A percentile compares a stretch with the other conserved stretches of the same genome.
These are phyloP conservation scores for Trichoderma koningii DNA, from an alignment of 2,329 filamentous ascomycete species.

Conservation along the genomic window DNA sequence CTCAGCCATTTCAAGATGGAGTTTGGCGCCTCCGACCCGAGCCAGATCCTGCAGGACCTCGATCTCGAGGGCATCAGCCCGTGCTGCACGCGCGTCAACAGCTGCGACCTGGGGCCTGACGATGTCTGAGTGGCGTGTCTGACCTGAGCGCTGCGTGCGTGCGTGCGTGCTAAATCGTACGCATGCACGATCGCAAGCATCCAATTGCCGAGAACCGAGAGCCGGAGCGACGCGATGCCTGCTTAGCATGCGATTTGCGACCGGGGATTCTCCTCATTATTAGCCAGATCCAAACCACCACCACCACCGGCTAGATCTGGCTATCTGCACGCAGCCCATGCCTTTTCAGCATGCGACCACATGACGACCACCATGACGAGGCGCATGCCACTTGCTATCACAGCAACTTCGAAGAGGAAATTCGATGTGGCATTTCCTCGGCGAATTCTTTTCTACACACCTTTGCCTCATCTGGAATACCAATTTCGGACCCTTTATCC, in stretches of 20 bases:
- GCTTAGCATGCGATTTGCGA: constrained; percentile 17
- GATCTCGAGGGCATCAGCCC: constrained; percentile 48
- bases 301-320: constrained; percentile 13
- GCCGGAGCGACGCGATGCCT: constrained; percentile 2
- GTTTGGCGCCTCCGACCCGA: constrained; percentile 45
- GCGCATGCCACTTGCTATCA: background rate
- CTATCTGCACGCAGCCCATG: constrained; percentile 15
- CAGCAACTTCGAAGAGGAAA: background rate
- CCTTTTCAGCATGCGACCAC: background rate
- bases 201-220: constrained; percentile 10
- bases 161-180: background rate
- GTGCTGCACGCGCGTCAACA: constrained; percentile 46
- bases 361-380: background rate
- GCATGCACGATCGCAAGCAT: constrained; percentile 1
- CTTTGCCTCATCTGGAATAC: background rate
- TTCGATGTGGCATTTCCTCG: background rate
- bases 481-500: background rate
- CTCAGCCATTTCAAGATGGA: constrained; percentile 50
- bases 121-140: background rate
- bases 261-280: constrained; percentile 26
- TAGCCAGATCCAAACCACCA: constrained; percentile 17
- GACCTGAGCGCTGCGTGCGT: background rate
- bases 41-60: constrained; percentile 37
- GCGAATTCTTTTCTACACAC: background rate
- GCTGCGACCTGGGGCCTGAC: constrained; percentile 37